Evolutionary conservation across 371 early-diverging fungal species (phyloP), one percentile per base, ranked within the genome.

Genomic region (Mucor circinelloides): DNA sequence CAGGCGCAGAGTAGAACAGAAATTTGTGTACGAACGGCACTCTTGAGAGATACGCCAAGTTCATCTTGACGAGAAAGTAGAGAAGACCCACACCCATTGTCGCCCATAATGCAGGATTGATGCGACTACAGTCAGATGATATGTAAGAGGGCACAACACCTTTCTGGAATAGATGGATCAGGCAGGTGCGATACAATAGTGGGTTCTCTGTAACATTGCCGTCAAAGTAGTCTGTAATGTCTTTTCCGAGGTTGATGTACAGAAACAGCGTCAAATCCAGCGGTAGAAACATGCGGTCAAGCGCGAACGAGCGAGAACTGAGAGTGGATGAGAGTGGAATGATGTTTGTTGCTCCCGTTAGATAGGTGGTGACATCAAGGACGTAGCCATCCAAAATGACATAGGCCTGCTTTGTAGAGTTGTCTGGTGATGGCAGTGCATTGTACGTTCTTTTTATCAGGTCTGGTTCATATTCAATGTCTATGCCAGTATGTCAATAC

Each of bases 51-150:
- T 84, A 75, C 5, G 75, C 79, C 13, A 83, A 60, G 38, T 75
- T 79, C 77, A 81, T 80, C 54, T 80, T 84, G 54, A 80, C 48
- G 4, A 84, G 57, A 40, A 80, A 84, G 38, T 78, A 76, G 0
- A 79, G 13, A 0, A 81, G 62, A 1, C 79, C 78, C 15, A 63
- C 66, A 6, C 82, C 82, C 79, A 84, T 76, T 2, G 79, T 81
- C 0, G 82, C 80, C 84, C 84, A 81, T 0, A 84, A 58, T 8
- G 80, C 80, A 30, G 84, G 84, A 44, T 84, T 81, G 46, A 76
- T 71, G 15, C 69, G 72, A 2, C 48, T 55, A 34, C 82, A 84
- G 28, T 72, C 81, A 7, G 61, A 52, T 1, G 72, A 66, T 7
- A 63, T 62, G 17, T 63, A 63, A 2, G 78, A 74, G 3, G 68